Evolutionary conservation across 1,284 basidiomycete genomes (phyloP).

Genomic region (Marasmius tenuissimus): DNA sequence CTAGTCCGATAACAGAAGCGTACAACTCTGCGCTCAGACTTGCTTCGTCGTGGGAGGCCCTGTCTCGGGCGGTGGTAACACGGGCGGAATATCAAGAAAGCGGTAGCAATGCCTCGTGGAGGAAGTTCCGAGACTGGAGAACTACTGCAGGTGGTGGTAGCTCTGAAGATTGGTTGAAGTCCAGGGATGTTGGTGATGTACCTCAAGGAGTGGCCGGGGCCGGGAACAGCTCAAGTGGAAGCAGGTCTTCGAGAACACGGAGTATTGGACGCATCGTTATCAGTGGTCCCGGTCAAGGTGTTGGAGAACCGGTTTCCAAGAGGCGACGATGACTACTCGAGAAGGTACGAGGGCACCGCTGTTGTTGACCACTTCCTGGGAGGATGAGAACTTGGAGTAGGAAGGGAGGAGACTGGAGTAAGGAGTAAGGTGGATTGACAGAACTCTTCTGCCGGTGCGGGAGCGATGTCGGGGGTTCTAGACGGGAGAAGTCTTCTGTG

Average conservation of each 20-base stretch:
- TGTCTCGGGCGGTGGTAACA: conserved; percentile 55
- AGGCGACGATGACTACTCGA: not conserved
- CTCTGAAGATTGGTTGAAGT: not conserved
- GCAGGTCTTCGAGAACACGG: not conserved
- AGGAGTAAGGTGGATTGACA: too few species aligned
- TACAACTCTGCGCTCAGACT: conserved; percentile 70
- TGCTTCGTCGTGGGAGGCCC: conserved; percentile 52
- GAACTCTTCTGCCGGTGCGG: too few species aligned
- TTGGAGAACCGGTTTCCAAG: not conserved
- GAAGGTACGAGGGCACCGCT: too few species aligned
- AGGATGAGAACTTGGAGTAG: too few species aligned
- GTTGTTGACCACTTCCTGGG: too few species aligned
- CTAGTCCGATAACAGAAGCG: conserved; percentile 73
- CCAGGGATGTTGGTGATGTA: not conserved
- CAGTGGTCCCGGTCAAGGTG: not conserved
- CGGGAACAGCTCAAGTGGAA: not conserved
- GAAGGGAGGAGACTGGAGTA: too few species aligned
- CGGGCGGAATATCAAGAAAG: conserved; percentile 81
- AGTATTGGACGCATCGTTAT: not conserved
- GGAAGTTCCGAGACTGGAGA: conserved; percentile 59
- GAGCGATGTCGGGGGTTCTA: too few species aligned
- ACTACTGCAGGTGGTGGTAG: not conserved
- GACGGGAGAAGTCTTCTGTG: too few species aligned
- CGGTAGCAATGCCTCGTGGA: conserved; percentile 71
- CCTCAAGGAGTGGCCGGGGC: not conserved